Evolutionary conservation across 495 filamentous ascomycete genomes (phyloP).

Genomic region (Penicillium manginii): DNA sequence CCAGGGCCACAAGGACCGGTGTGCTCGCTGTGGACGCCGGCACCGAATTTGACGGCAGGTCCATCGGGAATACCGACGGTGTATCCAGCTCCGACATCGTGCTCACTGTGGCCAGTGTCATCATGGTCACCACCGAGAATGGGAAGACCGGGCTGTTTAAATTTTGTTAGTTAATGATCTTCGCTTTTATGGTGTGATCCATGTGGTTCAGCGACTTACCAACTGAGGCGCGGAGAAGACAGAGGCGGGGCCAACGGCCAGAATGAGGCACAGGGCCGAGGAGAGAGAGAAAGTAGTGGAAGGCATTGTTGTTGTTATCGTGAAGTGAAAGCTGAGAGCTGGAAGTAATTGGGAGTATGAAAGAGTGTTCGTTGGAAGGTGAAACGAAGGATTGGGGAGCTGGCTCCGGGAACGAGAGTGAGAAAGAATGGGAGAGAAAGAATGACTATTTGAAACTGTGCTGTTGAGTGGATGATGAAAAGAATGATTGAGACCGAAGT

Average conservation of each 20-base stretch:
- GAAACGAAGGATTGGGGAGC: slow-evolving; percentile 22
- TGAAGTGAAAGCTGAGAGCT: slow-evolving; percentile 7
- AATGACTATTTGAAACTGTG: slow-evolving; percentile 30
- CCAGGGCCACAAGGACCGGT: slow-evolving; percentile 25
- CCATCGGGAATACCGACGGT: slow-evolving; percentile 34
- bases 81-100: slow-evolving; percentile 34
- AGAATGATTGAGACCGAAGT: slow-evolving; percentile 19
- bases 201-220: slow-evolving; percentile 22
- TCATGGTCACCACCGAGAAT: slow-evolving; percentile 16
- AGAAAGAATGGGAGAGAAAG: slow-evolving; percentile 20
- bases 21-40: slow-evolving; percentile 21
- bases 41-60: slow-evolving; percentile 26
- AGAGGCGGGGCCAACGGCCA: slow-evolving; percentile 37
- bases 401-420: slow-evolving; percentile 16
- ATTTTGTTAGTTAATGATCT: slow-evolving; percentile 7
- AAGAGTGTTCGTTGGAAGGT: slow-evolving; percentile 20
- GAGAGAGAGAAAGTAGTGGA: slow-evolving; percentile 37
- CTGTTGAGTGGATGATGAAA: slow-evolving; percentile 22
- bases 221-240: slow-evolving; percentile 38
- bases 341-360: slow-evolving; percentile 12
- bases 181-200: slow-evolving; percentile 1
- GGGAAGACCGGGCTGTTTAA: slow-evolving; percentile 16
- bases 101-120: slow-evolving; percentile 27
- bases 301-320: slow-evolving; percentile 29
- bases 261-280: slow-evolving; percentile 40